A percentile compares a stretch with the other conserved stretches of the same genome.
Conservation (phyloP, 108 stramenopile genomes). For the Cyclotella choctawhatcheeana region DNA sequence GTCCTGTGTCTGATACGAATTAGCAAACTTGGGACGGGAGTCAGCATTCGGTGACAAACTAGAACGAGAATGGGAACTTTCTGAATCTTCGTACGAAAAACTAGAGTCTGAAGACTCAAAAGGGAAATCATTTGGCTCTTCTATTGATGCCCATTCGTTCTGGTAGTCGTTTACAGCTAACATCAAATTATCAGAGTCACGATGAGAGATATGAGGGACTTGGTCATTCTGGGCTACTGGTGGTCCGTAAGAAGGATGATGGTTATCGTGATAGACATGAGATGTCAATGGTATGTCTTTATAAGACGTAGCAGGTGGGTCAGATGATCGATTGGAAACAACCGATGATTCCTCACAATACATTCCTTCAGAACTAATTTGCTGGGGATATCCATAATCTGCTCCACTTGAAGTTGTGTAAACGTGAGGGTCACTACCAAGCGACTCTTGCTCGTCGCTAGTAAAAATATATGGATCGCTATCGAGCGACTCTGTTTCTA, state of each 20-base stretch:
- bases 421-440: neutral
- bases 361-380: neutral
- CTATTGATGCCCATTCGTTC: neutral
- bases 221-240: no score
- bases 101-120: constrained; percentile 21
- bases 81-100: constrained; percentile 25
- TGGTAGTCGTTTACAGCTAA: no score
- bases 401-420: neutral
- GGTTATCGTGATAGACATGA: neutral
- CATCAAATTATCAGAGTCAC: no score
- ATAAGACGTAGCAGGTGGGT: constrained; percentile 53
- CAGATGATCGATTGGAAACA: constrained; percentile 32
- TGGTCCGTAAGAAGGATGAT: neutral
- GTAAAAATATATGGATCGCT: constrained; percentile 14
- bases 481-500: constrained; percentile 4
- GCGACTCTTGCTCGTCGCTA: constrained; percentile 8
- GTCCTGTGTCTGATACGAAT: no score
- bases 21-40: no score
- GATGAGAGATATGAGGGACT: no score
- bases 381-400: neutral
- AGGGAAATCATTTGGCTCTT: neutral
- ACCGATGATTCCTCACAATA: constrained; percentile 18
- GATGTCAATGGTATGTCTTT: constrained; percentile 13
- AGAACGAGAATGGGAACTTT: constrained; percentile 9
- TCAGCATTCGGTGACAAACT: constrained; percentile 9